A percentile compares a stretch with the other conserved stretches of the same genome.
Conservation (phyloP, 176 grass and related monocot genomes). For the Luzula sylvatica region DNA sequence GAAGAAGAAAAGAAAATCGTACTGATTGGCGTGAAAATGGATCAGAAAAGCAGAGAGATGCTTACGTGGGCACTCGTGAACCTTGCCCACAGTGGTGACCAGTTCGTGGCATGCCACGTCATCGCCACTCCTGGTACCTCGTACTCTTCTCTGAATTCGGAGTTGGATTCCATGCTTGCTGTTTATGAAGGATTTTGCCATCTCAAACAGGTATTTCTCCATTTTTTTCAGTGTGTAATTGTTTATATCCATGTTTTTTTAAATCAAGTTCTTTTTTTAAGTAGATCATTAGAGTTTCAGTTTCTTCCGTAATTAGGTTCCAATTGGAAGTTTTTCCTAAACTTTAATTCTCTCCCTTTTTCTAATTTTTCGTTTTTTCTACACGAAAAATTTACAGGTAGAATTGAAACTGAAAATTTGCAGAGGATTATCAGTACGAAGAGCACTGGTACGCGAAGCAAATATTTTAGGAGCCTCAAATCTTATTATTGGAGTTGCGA, state of each 20-base stretch:
- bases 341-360: not conserved
- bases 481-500: slow-evolving; percentile 58
- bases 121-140: slow-evolving; percentile 29
- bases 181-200: slow-evolving; percentile 89
- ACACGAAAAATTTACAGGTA: slow-evolving; percentile 36
- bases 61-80: slow-evolving; percentile 92
- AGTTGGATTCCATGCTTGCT: slow-evolving; percentile 73
- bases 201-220: slow-evolving; percentile 64
- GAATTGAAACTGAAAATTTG: slow-evolving; percentile 90
- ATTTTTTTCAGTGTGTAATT: not conserved
- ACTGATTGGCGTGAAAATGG: slow-evolving; percentile 59
- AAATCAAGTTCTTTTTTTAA: not conserved
- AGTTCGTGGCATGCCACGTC: slow-evolving; percentile 76
- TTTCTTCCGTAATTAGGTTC: not conserved
- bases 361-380: not conserved
- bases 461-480: slow-evolving; percentile 48
- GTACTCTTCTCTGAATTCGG: slow-evolving; percentile 17
- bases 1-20: slow-evolving; percentile 39
- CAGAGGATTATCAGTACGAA: slow-evolving; percentile 67
- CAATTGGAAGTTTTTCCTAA: not conserved
- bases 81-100: slow-evolving; percentile 44
- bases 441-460: slow-evolving; percentile 63
- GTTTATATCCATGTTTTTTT: not conserved
- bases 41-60: slow-evolving; percentile 61
- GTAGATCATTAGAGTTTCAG: not conserved